Conservation (phyloP, 768 basidiomycete species). For the Amanita exitialis region DNA sequence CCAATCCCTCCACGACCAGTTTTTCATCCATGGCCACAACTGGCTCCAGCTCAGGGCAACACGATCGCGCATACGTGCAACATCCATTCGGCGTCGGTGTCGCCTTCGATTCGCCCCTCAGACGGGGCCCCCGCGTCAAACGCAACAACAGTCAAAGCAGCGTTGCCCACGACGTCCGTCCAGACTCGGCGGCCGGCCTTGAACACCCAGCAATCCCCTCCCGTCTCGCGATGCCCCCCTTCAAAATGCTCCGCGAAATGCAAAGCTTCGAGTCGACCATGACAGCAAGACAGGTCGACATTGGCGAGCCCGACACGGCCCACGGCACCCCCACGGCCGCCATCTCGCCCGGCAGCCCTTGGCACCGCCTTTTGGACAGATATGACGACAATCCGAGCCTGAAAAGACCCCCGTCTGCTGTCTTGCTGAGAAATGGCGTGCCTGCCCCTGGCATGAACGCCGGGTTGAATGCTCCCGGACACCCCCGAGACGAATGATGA, state of each 20-base stretch:
- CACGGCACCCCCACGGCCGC: conserved; percentile 11
- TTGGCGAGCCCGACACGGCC: conserved; percentile 8
- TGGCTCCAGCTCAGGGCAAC: not conserved
- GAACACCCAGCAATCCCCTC: too few species aligned
- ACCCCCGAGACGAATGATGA: too few species aligned
- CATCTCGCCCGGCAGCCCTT: conserved; percentile 4
- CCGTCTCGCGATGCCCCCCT: conserved; percentile 25
- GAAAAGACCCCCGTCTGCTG: conserved; percentile 18
- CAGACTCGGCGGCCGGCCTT: not conserved
- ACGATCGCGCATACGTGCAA: conserved; percentile 27
- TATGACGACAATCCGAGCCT: conserved; percentile 10
- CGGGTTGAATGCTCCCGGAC: too few species aligned
- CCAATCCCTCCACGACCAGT: not conserved
- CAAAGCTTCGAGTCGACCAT: conserved; percentile 80
- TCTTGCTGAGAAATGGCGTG: conserved; percentile 10
- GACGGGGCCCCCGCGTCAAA: conserved; percentile 25
- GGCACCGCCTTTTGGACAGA: not conserved
- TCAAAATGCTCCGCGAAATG: conserved; percentile 55
- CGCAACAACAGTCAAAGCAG: not conserved
- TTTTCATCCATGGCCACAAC: not conserved
- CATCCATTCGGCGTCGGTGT: conserved; percentile 61
- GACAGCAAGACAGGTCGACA: conserved; percentile 54
- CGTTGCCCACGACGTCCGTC: not conserved
- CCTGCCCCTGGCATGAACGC: not conserved
- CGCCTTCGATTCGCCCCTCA: conserved; percentile 47